phyloP scores from a whole-genome alignment of 148 eudicot genomes.

The Tetragonia tetragonoides region DNA sequence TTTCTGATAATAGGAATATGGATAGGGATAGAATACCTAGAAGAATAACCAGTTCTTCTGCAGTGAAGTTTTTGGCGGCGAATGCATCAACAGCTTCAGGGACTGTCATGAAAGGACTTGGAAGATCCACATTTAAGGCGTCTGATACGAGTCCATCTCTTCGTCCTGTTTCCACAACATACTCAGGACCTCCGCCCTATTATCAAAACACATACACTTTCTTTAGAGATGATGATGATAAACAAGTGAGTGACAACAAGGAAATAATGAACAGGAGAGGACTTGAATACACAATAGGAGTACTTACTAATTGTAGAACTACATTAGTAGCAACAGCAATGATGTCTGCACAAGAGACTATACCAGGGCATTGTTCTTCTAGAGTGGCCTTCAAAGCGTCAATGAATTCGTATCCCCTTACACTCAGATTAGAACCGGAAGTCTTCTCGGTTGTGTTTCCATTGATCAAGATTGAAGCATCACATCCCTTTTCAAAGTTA shows the following conservation, averaged over 20 bases:
- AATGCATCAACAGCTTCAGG: neutral
- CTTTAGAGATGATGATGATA: too few relatives aligned
- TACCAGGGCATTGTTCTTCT: slow-evolving; percentile 17
- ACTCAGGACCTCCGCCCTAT: slow-evolving; percentile 31
- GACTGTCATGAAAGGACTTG: slow-evolving; percentile 14
- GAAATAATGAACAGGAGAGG: neutral
- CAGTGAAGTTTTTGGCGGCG: slow-evolving; percentile 11
- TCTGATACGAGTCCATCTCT: slow-evolving; percentile 22
- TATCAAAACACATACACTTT: neutral
- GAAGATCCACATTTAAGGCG: slow-evolving; percentile 21
- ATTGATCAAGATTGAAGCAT: slow-evolving; percentile 20
- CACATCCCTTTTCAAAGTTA: slow-evolving; percentile 14
- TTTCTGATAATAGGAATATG: too few relatives aligned
- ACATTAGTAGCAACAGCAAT: slow-evolving; percentile 22
- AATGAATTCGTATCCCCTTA: slow-evolving; percentile 19
- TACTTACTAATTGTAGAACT: slow-evolving; percentile 12
- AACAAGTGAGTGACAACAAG: too few relatives aligned
- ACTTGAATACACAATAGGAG: neutral
- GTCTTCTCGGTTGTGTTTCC: slow-evolving; percentile 22
- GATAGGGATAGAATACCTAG: slow-evolving; percentile 12
- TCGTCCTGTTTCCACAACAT: slow-evolving; percentile 26
- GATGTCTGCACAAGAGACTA: slow-evolving; percentile 25
- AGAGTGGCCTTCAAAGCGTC: slow-evolving; percentile 11
- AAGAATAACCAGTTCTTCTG: slow-evolving; percentile 30
- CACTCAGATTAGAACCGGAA: slow-evolving; percentile 5